Conservation (phyloP, 371 early-diverging fungal genomes). For the Rhizopus microsporus region DNA sequence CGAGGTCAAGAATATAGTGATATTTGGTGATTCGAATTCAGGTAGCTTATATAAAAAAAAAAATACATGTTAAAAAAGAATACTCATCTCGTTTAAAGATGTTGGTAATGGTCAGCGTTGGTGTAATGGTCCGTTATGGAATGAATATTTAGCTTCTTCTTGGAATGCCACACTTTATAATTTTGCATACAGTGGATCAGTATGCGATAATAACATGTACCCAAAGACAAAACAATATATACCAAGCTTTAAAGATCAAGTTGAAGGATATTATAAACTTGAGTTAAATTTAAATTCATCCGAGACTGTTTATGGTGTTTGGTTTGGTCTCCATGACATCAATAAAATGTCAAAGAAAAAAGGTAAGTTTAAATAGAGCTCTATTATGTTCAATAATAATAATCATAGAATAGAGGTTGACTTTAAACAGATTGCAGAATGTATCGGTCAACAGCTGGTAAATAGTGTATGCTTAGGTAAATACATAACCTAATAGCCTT, state of each 20-base stretch:
- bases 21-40: constrained; percentile 54
- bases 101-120: constrained; percentile 38
- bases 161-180: constrained; percentile 46
- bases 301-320: constrained; percentile 52
- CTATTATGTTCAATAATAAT: not conserved
- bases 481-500: too few relatives aligned
- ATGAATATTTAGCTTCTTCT: constrained; percentile 42
- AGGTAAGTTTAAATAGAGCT: constrained; percentile 6
- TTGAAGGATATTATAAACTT: constrained; percentile 41
- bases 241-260: constrained; percentile 47
- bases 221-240: constrained; percentile 20
- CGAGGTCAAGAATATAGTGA: constrained; percentile 36
- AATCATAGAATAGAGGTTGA: constrained; percentile 16
- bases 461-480: not conserved
- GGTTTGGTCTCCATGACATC: constrained; percentile 46
- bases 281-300: constrained; percentile 29
- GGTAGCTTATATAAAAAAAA: constrained; percentile 24
- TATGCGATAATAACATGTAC: constrained; percentile 40
- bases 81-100: constrained; percentile 19
- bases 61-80: not conserved
- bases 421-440: constrained; percentile 24
- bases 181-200: constrained; percentile 48
- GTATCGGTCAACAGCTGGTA: constrained; percentile 42
- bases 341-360: constrained; percentile 16
- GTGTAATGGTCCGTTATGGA: constrained; percentile 50